A percentile compares a stretch with the other conserved stretches of the same genome.
phyloP scores from a whole-genome alignment of 192 early-diverging fungal genomes.

The Coemansia sp. region DNA sequence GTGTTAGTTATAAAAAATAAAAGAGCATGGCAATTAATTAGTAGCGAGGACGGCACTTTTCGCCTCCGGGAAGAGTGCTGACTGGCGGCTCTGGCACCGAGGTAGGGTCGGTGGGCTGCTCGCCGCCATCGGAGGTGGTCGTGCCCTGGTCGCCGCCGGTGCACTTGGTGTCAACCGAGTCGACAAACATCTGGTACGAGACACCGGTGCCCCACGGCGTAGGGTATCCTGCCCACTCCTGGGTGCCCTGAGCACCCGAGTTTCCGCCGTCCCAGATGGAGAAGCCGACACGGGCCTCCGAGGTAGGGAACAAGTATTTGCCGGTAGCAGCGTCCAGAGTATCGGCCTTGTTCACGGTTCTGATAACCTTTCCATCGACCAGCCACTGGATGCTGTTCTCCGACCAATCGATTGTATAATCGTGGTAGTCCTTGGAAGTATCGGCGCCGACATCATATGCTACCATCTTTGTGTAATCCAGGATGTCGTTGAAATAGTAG shows the following conservation, averaged over 20 bases:
- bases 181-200: slow-evolving; percentile 59
- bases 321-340: slow-evolving; percentile 47
- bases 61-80: neutral
- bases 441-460: slow-evolving; percentile 34
- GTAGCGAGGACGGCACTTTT: slow-evolving; percentile 14
- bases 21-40: neutral
- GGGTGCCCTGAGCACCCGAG: slow-evolving; percentile 56
- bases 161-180: slow-evolving; percentile 59
- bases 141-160: slow-evolving; percentile 26
- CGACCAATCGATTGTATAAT: slow-evolving; percentile 66
- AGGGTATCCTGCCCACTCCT: slow-evolving; percentile 62
- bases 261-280: slow-evolving; percentile 71
- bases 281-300: slow-evolving; percentile 59
- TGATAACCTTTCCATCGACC: slow-evolving; percentile 59
- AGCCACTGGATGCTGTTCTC: slow-evolving; percentile 59
- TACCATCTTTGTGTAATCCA: slow-evolving; percentile 60
- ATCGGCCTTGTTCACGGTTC: slow-evolving; percentile 53
- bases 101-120: neutral
- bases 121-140: slow-evolving; percentile 4
- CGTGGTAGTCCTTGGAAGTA: slow-evolving; percentile 57
- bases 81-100: neutral
- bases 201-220: slow-evolving; percentile 56
- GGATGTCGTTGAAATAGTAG: slow-evolving; percentile 59
- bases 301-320: slow-evolving; percentile 52
- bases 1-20: neutral